Evolutionary conservation across 176 grass and related monocot genomes (phyloP), one percentile per base, ranked within the genome.

Genomic region (Pharus latifolius): DNA sequence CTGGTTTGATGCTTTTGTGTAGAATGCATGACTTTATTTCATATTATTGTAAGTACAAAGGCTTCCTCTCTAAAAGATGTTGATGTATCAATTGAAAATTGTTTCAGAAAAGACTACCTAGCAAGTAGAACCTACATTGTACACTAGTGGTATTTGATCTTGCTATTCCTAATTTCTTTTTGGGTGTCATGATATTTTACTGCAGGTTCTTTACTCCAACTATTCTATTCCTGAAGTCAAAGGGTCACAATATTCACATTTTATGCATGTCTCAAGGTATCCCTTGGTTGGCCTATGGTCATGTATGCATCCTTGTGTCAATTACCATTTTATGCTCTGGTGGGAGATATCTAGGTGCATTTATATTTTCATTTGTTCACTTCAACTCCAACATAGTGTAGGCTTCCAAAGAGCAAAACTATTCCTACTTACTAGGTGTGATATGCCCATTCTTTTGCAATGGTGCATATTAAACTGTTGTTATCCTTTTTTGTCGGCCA

Each of bases 121-220:
- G n/a, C n/a, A n/a, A n/a, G n/a, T n/a, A n/a, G n/a, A n/a, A n/a
- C n/a, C n/a, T n/a, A n/a, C n/a, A n/a, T n/a, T n/a, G n/a, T n/a
- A n/a, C n/a, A n/a, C n/a, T n/a, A n/a, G n/a, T 3, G 1, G 28
- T 31, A 3, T 31, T 2, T 11, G 34, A 16, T 5, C 43, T 46
- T 61, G 1, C 1, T 32, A 12, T 0, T 6, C 50, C 60, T 78
- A 44, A 27, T 37, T 48, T 26, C 17, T 60, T 31, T 25, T 6
- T 25, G 4, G 2, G 20, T 70, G 22, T 23, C 11, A 6, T 54
- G 4, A 1, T 71, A 20, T 60, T 47, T 58, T n/a, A 11, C 56
- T 80, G 40, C 78, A 98, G 94, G 94, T 98, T 98, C 65, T 98
- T 98, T 28, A 52, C 89, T 63, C 89, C 89, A 53, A 85, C 78